phyloP scores from a whole-genome alignment of 306 rosid species.

The Gastrolobium villosum region DNA sequence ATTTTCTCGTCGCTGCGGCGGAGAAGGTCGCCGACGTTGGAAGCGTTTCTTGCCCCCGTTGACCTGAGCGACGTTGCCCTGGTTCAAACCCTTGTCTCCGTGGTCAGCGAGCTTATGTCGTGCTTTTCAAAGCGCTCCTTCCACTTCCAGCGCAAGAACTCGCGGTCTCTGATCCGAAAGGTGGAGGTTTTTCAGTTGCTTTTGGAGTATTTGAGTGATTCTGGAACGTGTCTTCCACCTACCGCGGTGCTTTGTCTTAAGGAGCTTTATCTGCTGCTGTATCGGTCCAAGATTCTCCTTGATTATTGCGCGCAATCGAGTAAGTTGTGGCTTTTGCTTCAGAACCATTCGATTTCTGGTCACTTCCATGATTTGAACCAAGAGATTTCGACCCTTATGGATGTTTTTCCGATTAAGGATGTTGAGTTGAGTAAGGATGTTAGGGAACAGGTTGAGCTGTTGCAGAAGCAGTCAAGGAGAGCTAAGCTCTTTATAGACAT shows the following conservation, averaged over 20 bases:
- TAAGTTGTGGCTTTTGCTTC: slow-evolving; percentile 95
- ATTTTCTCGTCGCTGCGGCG: slow-evolving; percentile 87
- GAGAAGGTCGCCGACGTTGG: slow-evolving; percentile 90
- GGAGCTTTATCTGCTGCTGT: slow-evolving; percentile 83
- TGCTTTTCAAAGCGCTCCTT: slow-evolving; percentile 63
- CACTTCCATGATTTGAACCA: slow-evolving; percentile 92
- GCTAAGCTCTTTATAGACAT: slow-evolving; percentile 67
- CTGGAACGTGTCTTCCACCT: slow-evolving; percentile 54
- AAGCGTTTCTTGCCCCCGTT: slow-evolving; percentile 91
- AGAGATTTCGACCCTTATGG: slow-evolving; percentile 88
- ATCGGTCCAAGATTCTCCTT: slow-evolving; percentile 88
- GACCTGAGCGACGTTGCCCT: slow-evolving; percentile 76
- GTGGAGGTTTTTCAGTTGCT: slow-evolving; percentile 73
- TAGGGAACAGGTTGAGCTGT: slow-evolving; percentile 83
- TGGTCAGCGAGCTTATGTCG: slow-evolving; percentile 65
- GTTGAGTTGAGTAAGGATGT: slow-evolving; percentile 75
- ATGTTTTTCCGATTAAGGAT: slow-evolving; percentile 81
- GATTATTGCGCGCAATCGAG: slow-evolving; percentile 87
- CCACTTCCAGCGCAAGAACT: slow-evolving; percentile 77
- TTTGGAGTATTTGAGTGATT: slow-evolving; percentile 70
- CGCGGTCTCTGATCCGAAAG: slow-evolving; percentile 74
- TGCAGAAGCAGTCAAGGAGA: slow-evolving; percentile 77
- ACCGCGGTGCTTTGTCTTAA: slow-evolving; percentile 81
- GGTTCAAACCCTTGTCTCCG: slow-evolving; percentile 69
- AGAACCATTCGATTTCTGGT: slow-evolving; percentile 85